Base-by-base conservation (phyloP, 148 eudicot genomes). In the Rhododendron molle region DNA sequence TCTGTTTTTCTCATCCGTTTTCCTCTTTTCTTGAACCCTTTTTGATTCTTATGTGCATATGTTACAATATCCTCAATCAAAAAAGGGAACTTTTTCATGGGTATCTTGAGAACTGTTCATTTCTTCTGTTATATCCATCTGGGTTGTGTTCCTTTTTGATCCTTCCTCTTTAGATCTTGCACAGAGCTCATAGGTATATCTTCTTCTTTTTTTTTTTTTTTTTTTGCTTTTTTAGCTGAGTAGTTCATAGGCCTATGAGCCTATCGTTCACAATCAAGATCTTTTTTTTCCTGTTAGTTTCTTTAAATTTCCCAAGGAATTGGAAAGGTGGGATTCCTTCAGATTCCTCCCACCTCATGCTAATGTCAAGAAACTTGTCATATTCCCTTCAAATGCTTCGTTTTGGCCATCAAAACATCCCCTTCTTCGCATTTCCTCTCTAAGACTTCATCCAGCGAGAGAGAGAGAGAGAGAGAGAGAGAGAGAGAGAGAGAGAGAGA, bases 291-390 rank as follows among this genome's bases (percentile, higher is more conserved):
- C 44, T 44, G 15, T 43, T 9, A 2, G 85, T 23, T 85, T 81
- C 47, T 67, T 71, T 62, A 34, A 56, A 76, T 88, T 85, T 86
- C 88, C 90, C 81, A 34, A 60, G 72, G 84, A 83, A 80, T 83
- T 85, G 89, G 89, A 88, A 84, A 91, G 85, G 62, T 86, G 84
- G 86, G 83, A 87, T 86, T 85, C 85, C 69, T 83, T 79, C 44
- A 72, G 89, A 85, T 89, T 89, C 91, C 90, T 85, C 90, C 83
- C 79, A 73, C 43, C 86, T 73, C 77, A 85, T 85, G 83, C 89
- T 85, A 87, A 80, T 82, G 90, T 88, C 80, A 86, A 69, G 73
- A 86, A 62, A 34, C 50, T 36, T 43, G 11, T 83, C 86, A 81
- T 78, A 83, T 89, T 89, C 92, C 74, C 82, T 73, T 84, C 67